Evolutionary conservation across 2,329 filamentous ascomycete species (phyloP).

Genomic region (Scolecobasidium constrictum): DNA sequence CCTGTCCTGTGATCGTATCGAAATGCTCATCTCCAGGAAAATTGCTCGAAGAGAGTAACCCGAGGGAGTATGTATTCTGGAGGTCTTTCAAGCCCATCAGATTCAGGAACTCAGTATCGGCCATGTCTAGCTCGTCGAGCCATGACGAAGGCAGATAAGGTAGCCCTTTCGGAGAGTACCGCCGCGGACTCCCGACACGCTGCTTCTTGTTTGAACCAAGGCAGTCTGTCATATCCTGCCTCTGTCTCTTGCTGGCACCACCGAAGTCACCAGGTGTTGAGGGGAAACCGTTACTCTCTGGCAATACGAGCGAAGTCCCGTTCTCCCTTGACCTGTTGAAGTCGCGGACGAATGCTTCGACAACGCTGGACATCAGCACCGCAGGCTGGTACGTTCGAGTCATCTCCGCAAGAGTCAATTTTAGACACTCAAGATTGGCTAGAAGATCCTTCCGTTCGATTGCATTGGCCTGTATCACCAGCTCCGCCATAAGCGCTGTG

Average conservation of each 20-base stretch:
- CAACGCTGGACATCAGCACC: slow-evolving; percentile 12
- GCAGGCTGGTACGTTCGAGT: slow-evolving; percentile 13
- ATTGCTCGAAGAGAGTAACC: background rate
- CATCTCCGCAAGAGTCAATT: slow-evolving; percentile 10
- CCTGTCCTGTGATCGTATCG: background rate
- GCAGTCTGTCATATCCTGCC: background rate
- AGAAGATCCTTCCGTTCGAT: slow-evolving; percentile 12
- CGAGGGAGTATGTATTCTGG: slow-evolving; percentile 3
- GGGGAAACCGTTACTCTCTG: background rate
- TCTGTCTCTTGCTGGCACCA: background rate
- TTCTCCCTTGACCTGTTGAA: background rate
- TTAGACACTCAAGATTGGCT: slow-evolving; percentile 8
- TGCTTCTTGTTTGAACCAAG: background rate
- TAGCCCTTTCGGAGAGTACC: slow-evolving; percentile 4
- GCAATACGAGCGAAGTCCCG: background rate
- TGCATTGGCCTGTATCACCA: slow-evolving; percentile 7
- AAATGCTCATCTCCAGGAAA: background rate
- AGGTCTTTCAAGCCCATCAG: slow-evolving; percentile 13
- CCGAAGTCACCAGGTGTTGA: background rate
- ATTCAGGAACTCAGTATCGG: slow-evolving; percentile 12
- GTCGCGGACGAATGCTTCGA: slow-evolving; percentile 12
- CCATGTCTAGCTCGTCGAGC: slow-evolving; percentile 12
- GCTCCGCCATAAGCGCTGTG: slow-evolving; percentile 13
- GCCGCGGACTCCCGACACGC: background rate
- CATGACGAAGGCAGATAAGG: slow-evolving; percentile 12